A percentile compares a stretch with the other conserved stretches of the same genome.
These are phyloP conservation scores for Alternaria metachromatica DNA, from an alignment of 2,329 filamentous ascomycete genomes.

Conservation along the genomic window DNA sequence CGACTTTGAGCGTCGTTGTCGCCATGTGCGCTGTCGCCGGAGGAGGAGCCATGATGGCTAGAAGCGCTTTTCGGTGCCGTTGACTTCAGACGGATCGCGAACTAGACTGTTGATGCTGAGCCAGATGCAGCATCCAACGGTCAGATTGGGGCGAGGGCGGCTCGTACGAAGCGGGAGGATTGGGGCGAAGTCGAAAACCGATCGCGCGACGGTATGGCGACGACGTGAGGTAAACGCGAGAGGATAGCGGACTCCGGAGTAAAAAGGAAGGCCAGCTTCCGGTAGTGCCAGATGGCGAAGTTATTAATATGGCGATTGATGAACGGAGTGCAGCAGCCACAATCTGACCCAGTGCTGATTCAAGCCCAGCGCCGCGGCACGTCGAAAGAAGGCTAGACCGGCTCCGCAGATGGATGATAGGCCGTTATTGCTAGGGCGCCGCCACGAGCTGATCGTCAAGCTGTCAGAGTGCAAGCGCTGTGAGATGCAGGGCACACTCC, in stretches of 20 bases:
- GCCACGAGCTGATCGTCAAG: slow-evolving; percentile 14
- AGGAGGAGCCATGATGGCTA: slow-evolving; percentile 34
- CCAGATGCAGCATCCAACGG: slow-evolving; percentile 7
- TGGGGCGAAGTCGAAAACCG: slow-evolving; percentile 10
- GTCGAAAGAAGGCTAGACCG: slow-evolving; percentile 20
- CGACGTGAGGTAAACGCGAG: slow-evolving; percentile 13
- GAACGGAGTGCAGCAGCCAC: slow-evolving; percentile 22
- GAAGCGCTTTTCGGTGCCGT: slow-evolving; percentile 6
- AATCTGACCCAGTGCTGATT: slow-evolving; percentile 20
- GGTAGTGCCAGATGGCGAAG: slow-evolving; percentile 33
- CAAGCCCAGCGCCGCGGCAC: slow-evolving; percentile 22
- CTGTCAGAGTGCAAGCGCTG: slow-evolving; percentile 1
- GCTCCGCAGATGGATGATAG: slow-evolving; percentile 25
- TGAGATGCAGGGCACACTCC: slow-evolving; percentile 2
- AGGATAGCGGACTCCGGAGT: slow-evolving; percentile 4
- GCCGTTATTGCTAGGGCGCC: slow-evolving; percentile 19
- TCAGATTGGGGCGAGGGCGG: slow-evolving; percentile 21
- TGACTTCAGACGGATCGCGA: neutral
- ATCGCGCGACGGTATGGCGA: slow-evolving; percentile 14
- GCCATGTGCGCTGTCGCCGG: slow-evolving; percentile 65
- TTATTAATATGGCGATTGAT: slow-evolving; percentile 25
- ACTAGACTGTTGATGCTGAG: neutral
- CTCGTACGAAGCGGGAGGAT: slow-evolving; percentile 20
- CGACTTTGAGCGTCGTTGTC: slow-evolving; percentile 88
- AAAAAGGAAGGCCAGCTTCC: slow-evolving; percentile 42